A percentile compares a stretch with the other conserved stretches of the same genome.
Evolutionary conservation across 2,329 filamentous ascomycete species (phyloP).

Genomic region (Zasmidium angulare): DNA sequence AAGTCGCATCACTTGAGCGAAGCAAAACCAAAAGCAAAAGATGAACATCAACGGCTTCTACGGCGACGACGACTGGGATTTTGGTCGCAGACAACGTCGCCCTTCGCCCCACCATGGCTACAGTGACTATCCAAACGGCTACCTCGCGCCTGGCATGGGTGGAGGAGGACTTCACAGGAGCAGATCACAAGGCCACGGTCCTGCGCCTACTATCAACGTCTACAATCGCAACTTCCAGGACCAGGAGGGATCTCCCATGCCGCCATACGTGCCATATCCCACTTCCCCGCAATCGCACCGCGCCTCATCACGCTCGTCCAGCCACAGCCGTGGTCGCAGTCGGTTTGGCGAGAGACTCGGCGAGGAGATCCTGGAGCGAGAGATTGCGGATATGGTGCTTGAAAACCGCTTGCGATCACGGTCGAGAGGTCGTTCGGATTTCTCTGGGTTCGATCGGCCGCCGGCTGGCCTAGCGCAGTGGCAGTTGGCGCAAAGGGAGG

Average conservation of each 20-base stretch:
- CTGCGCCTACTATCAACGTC: constrained; percentile 48
- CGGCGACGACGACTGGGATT: constrained; percentile 26
- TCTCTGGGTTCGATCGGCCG: constrained; percentile 20
- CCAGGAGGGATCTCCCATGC: constrained; percentile 17
- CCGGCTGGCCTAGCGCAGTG: constrained; percentile 26
- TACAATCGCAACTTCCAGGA: constrained; percentile 42
- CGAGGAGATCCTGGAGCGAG: constrained; percentile 28
- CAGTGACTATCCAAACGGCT: constrained; percentile 22
- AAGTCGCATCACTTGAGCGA: background rate
- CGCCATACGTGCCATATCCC: constrained; percentile 9
- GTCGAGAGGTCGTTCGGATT: constrained; percentile 34
- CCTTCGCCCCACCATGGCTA: constrained; percentile 22
- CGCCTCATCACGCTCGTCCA: constrained; percentile 19
- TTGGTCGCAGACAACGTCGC: constrained; percentile 17
- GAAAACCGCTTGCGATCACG: constrained; percentile 35
- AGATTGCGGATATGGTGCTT: constrained; percentile 32
- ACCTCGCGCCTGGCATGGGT: constrained; percentile 24
- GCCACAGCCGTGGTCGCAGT: constrained; percentile 21
- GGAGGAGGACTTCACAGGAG: constrained; percentile 43
- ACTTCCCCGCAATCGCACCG: constrained; percentile 29
- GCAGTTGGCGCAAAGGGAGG: constrained; percentile 36
- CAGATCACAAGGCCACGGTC: constrained; percentile 44
- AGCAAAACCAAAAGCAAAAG: background rate
- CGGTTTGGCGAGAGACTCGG: constrained; percentile 23
- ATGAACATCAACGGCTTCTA: constrained; percentile 17